These are phyloP conservation scores for Fusarium hostae DNA, from an alignment of 2,329 filamentous ascomycete genomes.

Conservation along the genomic window DNA sequence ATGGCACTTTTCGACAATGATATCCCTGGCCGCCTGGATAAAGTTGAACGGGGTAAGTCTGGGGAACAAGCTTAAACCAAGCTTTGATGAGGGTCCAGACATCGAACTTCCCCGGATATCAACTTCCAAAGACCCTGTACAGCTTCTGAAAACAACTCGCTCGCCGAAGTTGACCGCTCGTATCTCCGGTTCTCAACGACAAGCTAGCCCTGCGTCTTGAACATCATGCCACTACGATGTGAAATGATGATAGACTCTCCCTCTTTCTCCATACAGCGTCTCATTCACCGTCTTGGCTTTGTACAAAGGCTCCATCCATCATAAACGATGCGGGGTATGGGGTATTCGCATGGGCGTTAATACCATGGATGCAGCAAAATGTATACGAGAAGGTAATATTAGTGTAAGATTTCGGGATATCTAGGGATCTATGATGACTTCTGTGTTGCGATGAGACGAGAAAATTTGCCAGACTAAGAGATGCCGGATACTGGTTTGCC, in stretches of 20 bases:
- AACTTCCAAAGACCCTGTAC: constrained; percentile 2
- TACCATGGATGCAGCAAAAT: not conserved
- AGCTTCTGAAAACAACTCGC: constrained; percentile 4
- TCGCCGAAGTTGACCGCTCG: constrained; percentile 27
- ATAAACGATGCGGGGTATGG: constrained; percentile 28
- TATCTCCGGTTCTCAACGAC: constrained; percentile 19
- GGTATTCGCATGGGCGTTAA: constrained; percentile 1
- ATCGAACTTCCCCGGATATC: constrained; percentile 1
- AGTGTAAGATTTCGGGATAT: constrained; percentile 19
- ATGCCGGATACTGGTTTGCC: not conserved
- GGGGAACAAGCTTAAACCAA: constrained; percentile 10
- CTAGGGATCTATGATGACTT: constrained; percentile 20
- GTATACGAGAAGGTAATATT: constrained; percentile 6
- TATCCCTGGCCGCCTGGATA: not conserved
- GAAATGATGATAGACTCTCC: not conserved
- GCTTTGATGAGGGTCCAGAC: constrained; percentile 1
- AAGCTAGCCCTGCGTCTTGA: not conserved
- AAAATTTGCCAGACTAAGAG: not conserved
- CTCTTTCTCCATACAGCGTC: constrained; percentile 16
- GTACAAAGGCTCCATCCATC: not conserved
- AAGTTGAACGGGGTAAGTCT: constrained; percentile 12
- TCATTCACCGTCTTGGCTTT: constrained; percentile 21
- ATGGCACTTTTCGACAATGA: not conserved
- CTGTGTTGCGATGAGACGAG: not conserved
- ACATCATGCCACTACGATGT: constrained; percentile 16